These are phyloP conservation scores for Candida pini DNA, from an alignment of 805 yeast species.

Conservation along the genomic window DNA sequence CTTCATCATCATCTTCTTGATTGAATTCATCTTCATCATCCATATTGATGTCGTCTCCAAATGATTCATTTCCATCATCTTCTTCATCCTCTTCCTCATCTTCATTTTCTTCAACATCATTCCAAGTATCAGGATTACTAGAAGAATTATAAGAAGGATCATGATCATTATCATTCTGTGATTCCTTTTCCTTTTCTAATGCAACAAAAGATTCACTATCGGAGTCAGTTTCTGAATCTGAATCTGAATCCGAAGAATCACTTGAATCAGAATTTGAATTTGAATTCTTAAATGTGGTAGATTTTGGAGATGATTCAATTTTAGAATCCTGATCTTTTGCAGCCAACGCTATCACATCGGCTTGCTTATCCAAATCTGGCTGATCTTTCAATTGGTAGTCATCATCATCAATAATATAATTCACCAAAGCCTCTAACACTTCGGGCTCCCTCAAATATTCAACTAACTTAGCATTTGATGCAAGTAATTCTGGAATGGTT, in stretches of 20 bases:
- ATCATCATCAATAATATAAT: conserved; percentile 51
- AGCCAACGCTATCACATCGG: conserved; percentile 5
- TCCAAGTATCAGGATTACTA: too few relatives aligned
- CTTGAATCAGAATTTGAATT: background rate
- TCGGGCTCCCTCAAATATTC: conserved; percentile 79
- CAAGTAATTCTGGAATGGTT: conserved; percentile 63
- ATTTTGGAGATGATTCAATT: background rate
- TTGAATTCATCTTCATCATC: conserved; percentile 24
- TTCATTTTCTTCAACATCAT: conserved; percentile 5
- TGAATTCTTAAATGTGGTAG: background rate
- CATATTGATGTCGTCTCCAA: conserved; percentile 22
- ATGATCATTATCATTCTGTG: conserved; percentile 3
- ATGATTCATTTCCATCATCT: conserved; percentile 1
- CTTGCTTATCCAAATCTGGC: conserved; percentile 16
- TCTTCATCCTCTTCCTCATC: conserved; percentile 3
- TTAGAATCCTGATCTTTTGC: background rate
- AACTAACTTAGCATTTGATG: conserved; percentile 68
- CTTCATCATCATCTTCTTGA: conserved; percentile 26
- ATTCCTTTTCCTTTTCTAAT: conserved; percentile 3
- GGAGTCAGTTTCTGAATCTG: conserved; percentile 15
- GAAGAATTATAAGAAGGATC: too few relatives aligned
- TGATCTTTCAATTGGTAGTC: conserved; percentile 30
- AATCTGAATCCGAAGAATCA: conserved; percentile 3
- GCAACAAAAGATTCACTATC: too few relatives aligned
- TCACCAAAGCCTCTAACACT: conserved; percentile 61